Evolutionary conservation across 805 yeast genomes (phyloP).

Genomic region (Candida ipomoeae): DNA sequence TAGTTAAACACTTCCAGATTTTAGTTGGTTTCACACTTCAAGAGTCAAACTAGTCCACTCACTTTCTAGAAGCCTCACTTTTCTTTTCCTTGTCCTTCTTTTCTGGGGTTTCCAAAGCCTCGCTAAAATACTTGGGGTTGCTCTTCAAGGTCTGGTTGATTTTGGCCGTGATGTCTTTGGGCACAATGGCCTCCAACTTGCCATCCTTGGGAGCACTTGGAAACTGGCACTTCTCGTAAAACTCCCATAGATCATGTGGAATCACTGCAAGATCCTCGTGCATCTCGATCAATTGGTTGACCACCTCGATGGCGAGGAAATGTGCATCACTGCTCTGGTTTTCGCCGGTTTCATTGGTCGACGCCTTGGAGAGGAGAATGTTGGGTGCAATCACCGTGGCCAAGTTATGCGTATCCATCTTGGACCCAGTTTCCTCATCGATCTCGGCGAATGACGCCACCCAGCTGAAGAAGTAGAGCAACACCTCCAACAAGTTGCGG

Average conservation of each 20-base stretch:
- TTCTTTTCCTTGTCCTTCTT: constrained; percentile 1
- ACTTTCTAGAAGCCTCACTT: constrained; percentile 3
- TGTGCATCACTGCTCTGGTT: constrained; percentile 59
- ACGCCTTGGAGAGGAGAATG: constrained; percentile 60
- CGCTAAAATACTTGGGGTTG: constrained; percentile 27
- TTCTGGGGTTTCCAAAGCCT: not conserved
- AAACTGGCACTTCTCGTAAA: constrained; percentile 47
- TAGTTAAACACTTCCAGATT: too few relatives aligned
- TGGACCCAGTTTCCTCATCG: constrained; percentile 80
- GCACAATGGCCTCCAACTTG: constrained; percentile 18
- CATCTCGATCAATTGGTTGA: constrained; percentile 74
- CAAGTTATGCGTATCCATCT: constrained; percentile 92
- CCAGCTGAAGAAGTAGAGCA: constrained; percentile 86
- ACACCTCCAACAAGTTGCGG: constrained; percentile 81
- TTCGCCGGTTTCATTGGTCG: constrained; percentile 21
- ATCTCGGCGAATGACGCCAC: constrained; percentile 92
- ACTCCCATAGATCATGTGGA: constrained; percentile 58
- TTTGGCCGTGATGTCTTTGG: constrained; percentile 35
- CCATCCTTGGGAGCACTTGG: constrained; percentile 9
- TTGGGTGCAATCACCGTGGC: constrained; percentile 97
- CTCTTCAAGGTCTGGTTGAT: constrained; percentile 32
- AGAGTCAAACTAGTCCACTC: too few relatives aligned
- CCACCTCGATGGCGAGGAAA: constrained; percentile 86
- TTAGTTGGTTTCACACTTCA: too few relatives aligned
- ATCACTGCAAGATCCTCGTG: constrained; percentile 76